phyloP scores from a whole-genome alignment of 2,329 filamentous ascomycete genomes.

The Aspergillus unguis region DNA sequence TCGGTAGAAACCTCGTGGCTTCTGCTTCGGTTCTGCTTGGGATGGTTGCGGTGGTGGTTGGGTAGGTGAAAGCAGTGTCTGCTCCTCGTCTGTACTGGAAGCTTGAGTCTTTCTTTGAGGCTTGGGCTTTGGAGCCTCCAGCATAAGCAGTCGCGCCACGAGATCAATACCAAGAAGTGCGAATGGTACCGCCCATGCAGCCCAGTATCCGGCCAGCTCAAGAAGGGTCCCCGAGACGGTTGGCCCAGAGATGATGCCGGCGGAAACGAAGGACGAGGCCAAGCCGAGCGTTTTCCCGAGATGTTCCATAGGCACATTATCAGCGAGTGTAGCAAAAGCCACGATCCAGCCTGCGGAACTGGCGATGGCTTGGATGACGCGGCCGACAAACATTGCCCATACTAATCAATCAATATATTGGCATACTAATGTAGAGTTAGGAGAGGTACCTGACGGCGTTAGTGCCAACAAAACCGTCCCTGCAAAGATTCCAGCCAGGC shows the following conservation, averaged over 20 bases:
- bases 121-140: conserved; percentile 13
- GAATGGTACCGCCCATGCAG: conserved; percentile 20
- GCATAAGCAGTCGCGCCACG: conserved; percentile 24
- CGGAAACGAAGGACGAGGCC: conserved; percentile 13
- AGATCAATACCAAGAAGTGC: conserved; percentile 21
- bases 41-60: no score
- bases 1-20: no score
- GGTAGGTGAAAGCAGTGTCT: no score
- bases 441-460: conserved; percentile 10
- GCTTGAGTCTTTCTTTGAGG: no score
- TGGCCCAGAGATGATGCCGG: conserved; percentile 20
- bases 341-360: conserved; percentile 25
- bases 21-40: no score
- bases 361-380: conserved; percentile 23
- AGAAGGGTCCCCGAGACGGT: conserved; percentile 19
- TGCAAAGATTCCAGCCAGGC: conserved; percentile 7
- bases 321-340: conserved; percentile 20
- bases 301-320: conserved; percentile 15
- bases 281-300: conserved; percentile 21
- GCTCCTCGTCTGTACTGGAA: no score
- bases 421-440: no score
- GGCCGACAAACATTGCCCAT: conserved; percentile 17
- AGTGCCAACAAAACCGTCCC: conserved; percentile 17
- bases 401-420: no score
- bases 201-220: conserved; percentile 22